Conservation (phyloP, 2,329 filamentous ascomycete species). For the Colletotrichum sp. region DNA sequence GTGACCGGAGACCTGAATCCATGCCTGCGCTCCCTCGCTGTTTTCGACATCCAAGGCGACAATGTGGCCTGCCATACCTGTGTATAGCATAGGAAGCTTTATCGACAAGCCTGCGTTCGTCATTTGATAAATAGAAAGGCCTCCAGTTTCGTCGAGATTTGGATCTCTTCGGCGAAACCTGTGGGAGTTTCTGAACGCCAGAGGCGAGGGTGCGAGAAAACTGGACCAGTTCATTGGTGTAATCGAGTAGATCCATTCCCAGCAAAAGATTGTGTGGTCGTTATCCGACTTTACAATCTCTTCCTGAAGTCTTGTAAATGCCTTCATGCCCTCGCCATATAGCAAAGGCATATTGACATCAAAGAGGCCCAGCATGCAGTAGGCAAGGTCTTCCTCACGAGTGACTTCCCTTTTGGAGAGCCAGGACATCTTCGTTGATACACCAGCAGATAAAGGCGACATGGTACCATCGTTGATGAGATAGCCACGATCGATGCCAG, state of each 20-base stretch:
- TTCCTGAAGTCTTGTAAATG: conserved; percentile 24
- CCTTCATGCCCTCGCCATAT: conserved; percentile 30
- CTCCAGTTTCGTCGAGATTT: background rate
- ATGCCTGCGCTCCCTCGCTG: background rate
- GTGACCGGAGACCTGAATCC: background rate
- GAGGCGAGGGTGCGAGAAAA: background rate
- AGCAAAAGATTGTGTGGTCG: background rate
- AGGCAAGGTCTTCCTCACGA: conserved; percentile 27
- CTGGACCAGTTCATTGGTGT: background rate
- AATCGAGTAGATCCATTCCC: background rate
- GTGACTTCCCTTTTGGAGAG: conserved; percentile 13
- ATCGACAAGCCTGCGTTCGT: background rate
- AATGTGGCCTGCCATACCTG: background rate
- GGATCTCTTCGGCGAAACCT: background rate
- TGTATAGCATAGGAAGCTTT: background rate
- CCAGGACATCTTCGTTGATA: background rate
- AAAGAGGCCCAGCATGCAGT: conserved; percentile 31
- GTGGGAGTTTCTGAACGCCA: background rate
- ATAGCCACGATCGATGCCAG: background rate
- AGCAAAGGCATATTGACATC: conserved; percentile 28
- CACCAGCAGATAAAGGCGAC: background rate
- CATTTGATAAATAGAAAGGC: background rate
- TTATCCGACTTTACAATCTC: background rate
- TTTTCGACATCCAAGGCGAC: background rate
- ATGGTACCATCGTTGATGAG: background rate